Evolutionary conservation across 495 filamentous ascomycete genomes (phyloP).

Genomic region (Trypethelium eluteriae): DNA sequence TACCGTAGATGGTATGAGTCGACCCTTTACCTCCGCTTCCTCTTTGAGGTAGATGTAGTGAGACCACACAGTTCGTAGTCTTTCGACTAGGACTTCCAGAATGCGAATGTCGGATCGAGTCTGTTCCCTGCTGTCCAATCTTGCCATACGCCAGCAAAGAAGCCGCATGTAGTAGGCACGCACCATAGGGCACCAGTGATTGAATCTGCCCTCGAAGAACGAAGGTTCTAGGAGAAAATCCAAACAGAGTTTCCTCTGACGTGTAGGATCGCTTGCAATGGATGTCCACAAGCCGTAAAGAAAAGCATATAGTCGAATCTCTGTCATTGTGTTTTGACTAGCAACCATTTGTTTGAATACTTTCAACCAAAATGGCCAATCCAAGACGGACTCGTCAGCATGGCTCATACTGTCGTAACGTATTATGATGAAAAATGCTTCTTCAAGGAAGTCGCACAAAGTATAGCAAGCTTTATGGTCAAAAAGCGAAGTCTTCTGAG

Average conservation of each 20-base stretch:
- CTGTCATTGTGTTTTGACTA: slow-evolving; percentile 89
- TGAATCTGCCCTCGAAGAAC: slow-evolving; percentile 78
- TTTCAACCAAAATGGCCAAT: slow-evolving; percentile 87
- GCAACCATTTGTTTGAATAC: slow-evolving; percentile 76
- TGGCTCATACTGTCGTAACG: slow-evolving; percentile 47
- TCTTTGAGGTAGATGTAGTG: slow-evolving; percentile 70
- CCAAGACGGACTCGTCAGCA: slow-evolving; percentile 42
- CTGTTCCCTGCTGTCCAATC: slow-evolving; percentile 58
- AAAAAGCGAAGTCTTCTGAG: slow-evolving; percentile 69
- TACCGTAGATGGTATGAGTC: slow-evolving; percentile 61
- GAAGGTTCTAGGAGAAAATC: slow-evolving; percentile 74
- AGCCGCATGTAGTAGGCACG: slow-evolving; percentile 91
- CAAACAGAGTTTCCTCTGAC: slow-evolving; percentile 66
- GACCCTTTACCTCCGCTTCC: slow-evolving; percentile 47
- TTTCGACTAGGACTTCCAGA: slow-evolving; percentile 58
- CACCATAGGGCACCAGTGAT: slow-evolving; percentile 98
- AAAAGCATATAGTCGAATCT: slow-evolving; percentile 81
- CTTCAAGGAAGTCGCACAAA: slow-evolving; percentile 87
- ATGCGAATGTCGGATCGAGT: slow-evolving; percentile 46
- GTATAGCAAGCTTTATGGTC: slow-evolving; percentile 87
- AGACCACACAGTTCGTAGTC: slow-evolving; percentile 67
- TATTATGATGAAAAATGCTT: slow-evolving; percentile 55
- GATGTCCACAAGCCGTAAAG: slow-evolving; percentile 75
- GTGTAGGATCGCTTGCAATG: slow-evolving; percentile 55
- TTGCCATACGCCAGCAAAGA: slow-evolving; percentile 82